phyloP scores from a whole-genome alignment of 1,284 basidiomycete species.

The Psilocybe mexicana region DNA sequence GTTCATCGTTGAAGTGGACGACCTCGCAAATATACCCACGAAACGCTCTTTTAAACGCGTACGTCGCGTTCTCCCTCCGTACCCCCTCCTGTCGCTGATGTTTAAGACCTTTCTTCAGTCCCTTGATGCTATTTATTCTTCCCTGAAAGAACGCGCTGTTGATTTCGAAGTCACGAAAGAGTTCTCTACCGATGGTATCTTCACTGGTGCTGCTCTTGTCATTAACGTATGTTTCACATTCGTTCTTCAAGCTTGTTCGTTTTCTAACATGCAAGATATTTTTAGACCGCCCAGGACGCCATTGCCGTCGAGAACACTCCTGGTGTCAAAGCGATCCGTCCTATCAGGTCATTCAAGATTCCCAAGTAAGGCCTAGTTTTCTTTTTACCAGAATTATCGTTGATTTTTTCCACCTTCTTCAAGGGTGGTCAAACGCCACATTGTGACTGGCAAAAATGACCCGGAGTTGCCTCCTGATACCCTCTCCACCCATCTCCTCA shows the following conservation, averaged over 20 bases:
- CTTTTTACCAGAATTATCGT: neutral
- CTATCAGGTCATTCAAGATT: slow-evolving; percentile 32
- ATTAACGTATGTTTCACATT: slow-evolving; percentile 18
- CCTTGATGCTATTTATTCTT: slow-evolving; percentile 33
- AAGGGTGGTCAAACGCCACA: slow-evolving; percentile 29
- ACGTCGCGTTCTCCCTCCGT: neutral
- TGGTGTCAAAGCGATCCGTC: slow-evolving; percentile 42
- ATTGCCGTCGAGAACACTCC: slow-evolving; percentile 30
- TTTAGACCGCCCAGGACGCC: slow-evolving; percentile 27
- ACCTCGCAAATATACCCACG: slow-evolving; percentile 36
- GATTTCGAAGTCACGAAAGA: slow-evolving; percentile 40
- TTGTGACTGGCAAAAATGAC: slow-evolving; percentile 33
- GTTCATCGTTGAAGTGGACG: slow-evolving; percentile 53
- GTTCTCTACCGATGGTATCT: slow-evolving; percentile 37
- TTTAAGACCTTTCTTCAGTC: slow-evolving; percentile 21
- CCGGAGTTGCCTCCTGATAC: slow-evolving; percentile 34
- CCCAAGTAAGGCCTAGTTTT: slow-evolving; percentile 25
- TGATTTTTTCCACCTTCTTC: neutral
- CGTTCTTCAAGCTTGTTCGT: neutral
- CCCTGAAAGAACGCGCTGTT: slow-evolving; percentile 33
- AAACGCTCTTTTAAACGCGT: slow-evolving; percentile 35
- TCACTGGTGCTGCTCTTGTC: slow-evolving; percentile 39
- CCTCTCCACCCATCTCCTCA: slow-evolving; percentile 39
- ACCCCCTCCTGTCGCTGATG: neutral
- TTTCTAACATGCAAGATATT: neutral